Conservation (phyloP, 1,139 yeast genomes). For the Kurtzmaniella quercitrusa region DNA sequence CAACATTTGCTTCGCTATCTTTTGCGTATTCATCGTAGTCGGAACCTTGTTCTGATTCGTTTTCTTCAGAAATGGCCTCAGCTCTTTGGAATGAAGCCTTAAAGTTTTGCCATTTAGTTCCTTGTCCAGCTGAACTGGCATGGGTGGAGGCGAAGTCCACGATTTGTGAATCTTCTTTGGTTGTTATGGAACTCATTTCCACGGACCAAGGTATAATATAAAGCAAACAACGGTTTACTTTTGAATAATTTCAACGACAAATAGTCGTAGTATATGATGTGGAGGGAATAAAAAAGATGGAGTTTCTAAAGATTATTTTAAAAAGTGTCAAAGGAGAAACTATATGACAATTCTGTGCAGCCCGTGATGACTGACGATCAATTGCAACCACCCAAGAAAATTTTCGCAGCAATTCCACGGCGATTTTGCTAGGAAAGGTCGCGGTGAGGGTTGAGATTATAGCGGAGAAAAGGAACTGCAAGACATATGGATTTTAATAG, state of each 20-base stretch:
- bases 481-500: no score
- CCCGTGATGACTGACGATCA: neutral
- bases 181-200: slow-evolving; percentile 2
- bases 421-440: slow-evolving; percentile 5
- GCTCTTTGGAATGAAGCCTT: slow-evolving; percentile 39
- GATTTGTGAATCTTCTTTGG: slow-evolving; percentile 2
- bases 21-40: slow-evolving; percentile 8
- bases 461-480: no score
- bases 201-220: neutral
- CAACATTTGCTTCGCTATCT: slow-evolving; percentile 7
- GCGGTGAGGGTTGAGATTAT: no score
- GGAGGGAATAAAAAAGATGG: no score
- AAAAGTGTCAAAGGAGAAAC: no score
- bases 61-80: slow-evolving; percentile 10
- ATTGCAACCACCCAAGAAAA: neutral
- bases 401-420: slow-evolving; percentile 4
- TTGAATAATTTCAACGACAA: no score
- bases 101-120: slow-evolving; percentile 17
- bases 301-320: no score
- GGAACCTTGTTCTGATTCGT: slow-evolving; percentile 14
- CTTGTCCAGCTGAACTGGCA: neutral
- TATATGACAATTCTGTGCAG: neutral
- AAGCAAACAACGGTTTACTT: no score
- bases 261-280: no score
- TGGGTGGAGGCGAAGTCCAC: neutral